Evolutionary conservation across 208 protist species (phyloP).

Genomic region (Strigomonas culicis): DNA sequence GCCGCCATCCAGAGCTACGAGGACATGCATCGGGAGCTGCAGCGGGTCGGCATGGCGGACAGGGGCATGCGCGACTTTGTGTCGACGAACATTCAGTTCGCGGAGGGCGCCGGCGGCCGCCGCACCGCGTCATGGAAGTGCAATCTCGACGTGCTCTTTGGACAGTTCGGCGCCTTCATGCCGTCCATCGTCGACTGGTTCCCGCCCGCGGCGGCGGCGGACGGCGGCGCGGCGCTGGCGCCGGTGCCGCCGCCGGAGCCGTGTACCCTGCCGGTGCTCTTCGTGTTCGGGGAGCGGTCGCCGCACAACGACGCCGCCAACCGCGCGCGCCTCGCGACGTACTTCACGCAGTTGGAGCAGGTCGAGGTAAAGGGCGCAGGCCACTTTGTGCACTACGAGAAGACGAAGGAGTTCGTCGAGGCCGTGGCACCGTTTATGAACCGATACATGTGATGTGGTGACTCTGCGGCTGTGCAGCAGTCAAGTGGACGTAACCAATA

Average conservation of each 20-base stretch:
- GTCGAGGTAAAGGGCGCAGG: conserved; percentile 61
- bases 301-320: conserved; percentile 60
- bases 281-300: conserved; percentile 81
- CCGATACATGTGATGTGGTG: conserved; percentile 16
- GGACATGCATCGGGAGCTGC: conserved; percentile 40
- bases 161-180: conserved; percentile 39
- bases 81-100: conserved; percentile 65
- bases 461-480: no score
- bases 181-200: conserved; percentile 57
- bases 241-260: conserved; percentile 21
- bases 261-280: conserved; percentile 69
- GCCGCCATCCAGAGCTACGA: conserved; percentile 43
- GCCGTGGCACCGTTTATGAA: conserved; percentile 63
- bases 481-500: neutral
- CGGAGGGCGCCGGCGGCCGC: conserved; percentile 1
- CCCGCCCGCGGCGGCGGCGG: neutral
- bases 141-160: conserved; percentile 49
- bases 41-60: conserved; percentile 48
- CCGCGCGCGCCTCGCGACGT: conserved; percentile 29
- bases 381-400: conserved; percentile 89
- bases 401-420: conserved; percentile 61
- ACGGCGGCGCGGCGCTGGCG: neutral
- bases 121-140: conserved; percentile 36
- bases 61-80: conserved; percentile 75
- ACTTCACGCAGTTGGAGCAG: conserved; percentile 63